Percentiles rank a stretch among this genome's conserved stretches.
Conservation (phyloP, 805 yeast species). For the Sungouiella blattae region DNA sequence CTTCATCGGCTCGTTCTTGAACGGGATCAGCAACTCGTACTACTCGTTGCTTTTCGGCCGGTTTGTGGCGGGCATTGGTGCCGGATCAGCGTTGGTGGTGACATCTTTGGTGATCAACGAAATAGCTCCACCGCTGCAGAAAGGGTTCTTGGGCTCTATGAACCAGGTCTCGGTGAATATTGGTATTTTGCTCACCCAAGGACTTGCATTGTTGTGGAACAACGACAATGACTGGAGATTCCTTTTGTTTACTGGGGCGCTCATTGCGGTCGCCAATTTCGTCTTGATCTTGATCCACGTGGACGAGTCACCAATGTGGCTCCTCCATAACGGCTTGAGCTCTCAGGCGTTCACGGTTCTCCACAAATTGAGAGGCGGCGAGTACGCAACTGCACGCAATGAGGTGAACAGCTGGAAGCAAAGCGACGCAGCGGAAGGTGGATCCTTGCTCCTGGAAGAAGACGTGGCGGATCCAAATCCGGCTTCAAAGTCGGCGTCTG, state of each 20-base stretch:
- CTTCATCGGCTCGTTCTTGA: conserved; percentile 59
- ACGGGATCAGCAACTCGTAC: conserved; percentile 48
- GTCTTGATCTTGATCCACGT: conserved; percentile 36
- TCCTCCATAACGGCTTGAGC: conserved; percentile 46
- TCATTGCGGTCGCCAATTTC: conserved; percentile 50
- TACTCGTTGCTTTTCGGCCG: conserved; percentile 58
- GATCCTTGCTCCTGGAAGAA: conserved; percentile 16
- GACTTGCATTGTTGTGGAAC: conserved; percentile 67
- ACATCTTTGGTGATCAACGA: conserved; percentile 82
- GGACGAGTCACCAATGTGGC: conserved; percentile 86
- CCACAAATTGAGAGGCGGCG: conserved; percentile 39
- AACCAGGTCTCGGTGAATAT: conserved; percentile 82
- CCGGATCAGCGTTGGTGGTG: conserved; percentile 83
- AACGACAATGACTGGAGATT: conserved; percentile 68
- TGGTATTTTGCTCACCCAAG: conserved; percentile 81
- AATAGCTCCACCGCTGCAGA: conserved; percentile 61
- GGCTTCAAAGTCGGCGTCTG: conserved; percentile 6
- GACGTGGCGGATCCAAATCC: conserved; percentile 8
- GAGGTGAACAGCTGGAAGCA: conserved; percentile 38
- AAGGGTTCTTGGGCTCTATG: conserved; percentile 85
- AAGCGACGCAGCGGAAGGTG: conserved; percentile 16
- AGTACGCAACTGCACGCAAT: conserved; percentile 27
- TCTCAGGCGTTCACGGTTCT: conserved; percentile 38
- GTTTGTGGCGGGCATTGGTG: conserved; percentile 75
- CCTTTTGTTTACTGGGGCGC: conserved; percentile 59